Conservation (phyloP, 2,329 filamentous ascomycete species). For the Allantophomopsis cytisporea region DNA sequence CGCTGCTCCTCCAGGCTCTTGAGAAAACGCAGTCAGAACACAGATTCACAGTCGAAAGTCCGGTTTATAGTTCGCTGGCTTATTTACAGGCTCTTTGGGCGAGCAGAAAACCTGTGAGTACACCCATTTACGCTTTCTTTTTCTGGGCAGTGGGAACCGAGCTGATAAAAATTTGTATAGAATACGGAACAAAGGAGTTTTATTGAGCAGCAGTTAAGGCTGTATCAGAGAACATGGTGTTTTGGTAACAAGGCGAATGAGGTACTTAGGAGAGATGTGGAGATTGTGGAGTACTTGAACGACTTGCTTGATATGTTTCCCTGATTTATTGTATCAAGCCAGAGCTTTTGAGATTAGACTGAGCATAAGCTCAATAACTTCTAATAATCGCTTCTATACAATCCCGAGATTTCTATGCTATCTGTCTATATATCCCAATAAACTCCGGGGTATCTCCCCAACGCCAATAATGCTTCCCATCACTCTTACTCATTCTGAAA, state of each 20-base stretch:
- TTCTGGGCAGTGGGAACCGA: too few relatives aligned
- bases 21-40: slow-evolving; percentile 13
- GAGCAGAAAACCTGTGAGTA: slow-evolving; percentile 14
- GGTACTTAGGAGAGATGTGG: slow-evolving; percentile 16
- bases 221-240: slow-evolving; percentile 13
- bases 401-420: too few relatives aligned
- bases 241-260: slow-evolving; percentile 15
- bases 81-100: slow-evolving; percentile 19
- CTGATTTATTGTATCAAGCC: not conserved
- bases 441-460: too few relatives aligned
- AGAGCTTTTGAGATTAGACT: too few relatives aligned
- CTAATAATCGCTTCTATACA: too few relatives aligned
- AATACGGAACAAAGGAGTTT: slow-evolving; percentile 17
- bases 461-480: not conserved
- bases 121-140: not conserved
- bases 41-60: slow-evolving; percentile 8
- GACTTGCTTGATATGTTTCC: slow-evolving; percentile 16
- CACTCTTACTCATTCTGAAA: slow-evolving; percentile 27
- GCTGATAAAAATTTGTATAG: slow-evolving; percentile 4
- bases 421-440: too few relatives aligned
- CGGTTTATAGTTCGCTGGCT: slow-evolving; percentile 10
- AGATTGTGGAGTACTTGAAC: slow-evolving; percentile 20
- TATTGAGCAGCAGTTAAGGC: slow-evolving; percentile 17
- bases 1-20: slow-evolving; percentile 12
- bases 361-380: too few relatives aligned